Evolutionary conservation across 2,329 filamentous ascomycete species (phyloP).

Genomic region (Aspergillus sp.): DNA sequence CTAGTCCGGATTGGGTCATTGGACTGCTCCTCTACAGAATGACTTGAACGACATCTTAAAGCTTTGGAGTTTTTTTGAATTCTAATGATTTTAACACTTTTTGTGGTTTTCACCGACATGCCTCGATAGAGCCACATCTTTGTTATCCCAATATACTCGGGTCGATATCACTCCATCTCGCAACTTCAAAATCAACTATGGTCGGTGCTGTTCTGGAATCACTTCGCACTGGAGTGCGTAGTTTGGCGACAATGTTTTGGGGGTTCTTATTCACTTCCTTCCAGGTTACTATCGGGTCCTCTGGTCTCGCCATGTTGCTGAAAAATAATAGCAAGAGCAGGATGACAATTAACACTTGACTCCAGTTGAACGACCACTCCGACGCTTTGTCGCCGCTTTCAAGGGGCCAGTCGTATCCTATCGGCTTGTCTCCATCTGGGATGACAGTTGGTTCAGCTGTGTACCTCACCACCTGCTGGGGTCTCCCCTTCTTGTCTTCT

Average conservation of each 20-base stretch:
- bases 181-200: constrained; percentile 1
- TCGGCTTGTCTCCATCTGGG: neutral
- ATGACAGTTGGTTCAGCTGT: neutral
- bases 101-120: neutral
- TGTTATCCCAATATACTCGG: neutral
- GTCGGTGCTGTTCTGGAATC: neutral
- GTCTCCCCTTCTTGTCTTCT: neutral
- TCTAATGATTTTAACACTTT: neutral
- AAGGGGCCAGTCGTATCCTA: neutral
- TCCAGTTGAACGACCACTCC: neutral
- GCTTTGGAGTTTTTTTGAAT: neutral
- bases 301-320: neutral
- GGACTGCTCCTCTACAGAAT: too few species aligned
- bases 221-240: neutral
- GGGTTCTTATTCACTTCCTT: neutral
- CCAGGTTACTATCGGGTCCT: neutral
- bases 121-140: neutral
- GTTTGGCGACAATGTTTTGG: neutral
- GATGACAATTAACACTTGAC: neutral
- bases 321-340: neutral
- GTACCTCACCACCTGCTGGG: neutral
- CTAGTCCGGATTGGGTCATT: neutral
- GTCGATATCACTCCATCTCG: constrained; percentile 3
- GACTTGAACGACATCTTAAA: neutral
- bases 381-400: neutral